Base-by-base conservation (phyloP, 768 basidiomycete species). In the Amanita fuliginea region DNA sequence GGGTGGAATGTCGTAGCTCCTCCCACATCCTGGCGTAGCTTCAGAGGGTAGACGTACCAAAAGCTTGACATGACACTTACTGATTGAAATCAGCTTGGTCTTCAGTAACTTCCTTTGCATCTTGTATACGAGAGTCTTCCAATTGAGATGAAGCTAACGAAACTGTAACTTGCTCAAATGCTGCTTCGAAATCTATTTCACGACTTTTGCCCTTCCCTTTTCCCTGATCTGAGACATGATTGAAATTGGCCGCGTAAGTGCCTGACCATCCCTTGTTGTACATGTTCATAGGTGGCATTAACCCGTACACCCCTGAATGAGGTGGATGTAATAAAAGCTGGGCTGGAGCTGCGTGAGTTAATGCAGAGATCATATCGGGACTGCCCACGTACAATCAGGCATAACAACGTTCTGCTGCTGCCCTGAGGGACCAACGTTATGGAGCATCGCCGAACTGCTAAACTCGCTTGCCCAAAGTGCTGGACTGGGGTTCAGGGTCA, bases 121-220 rank as follows among this genome's bases (percentile, higher is more conserved):
- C 80, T 18, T 74, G 78, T 11, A 84, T 76, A 45, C 68, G 66
- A 14, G 75, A 73, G 42, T 63, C 69, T 26, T 69, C 68, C 21
- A 63, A 53, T 53, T 75, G 70, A 22, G 59, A 54, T 10, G 67
- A 58, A 11, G 64, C 62, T n/a, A 81, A 57, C 16, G 79, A 77
- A n/a, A 76, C 77, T 4, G 70, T 68, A 2, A 75, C 69, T 56
- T 84, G 76, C 9, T 80, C 82, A 64, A 91, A 90, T 8, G 87
- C 88, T n/a, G 83, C 83, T 55, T 91, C 88, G 51, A 90, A 88
- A 62, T 88, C 88, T 3, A 76, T 77, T 46, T 89, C 84, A 49
- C 76, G 73, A 14, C 71, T 78, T 60, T 90, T 93, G 1, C 85
- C 88, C 61, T 95, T 97, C 11, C 81, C 86, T 57, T 81, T 79